Conservation (phyloP, 2,329 filamentous ascomycete genomes). For the Cercospora zeae-maydis region DNA sequence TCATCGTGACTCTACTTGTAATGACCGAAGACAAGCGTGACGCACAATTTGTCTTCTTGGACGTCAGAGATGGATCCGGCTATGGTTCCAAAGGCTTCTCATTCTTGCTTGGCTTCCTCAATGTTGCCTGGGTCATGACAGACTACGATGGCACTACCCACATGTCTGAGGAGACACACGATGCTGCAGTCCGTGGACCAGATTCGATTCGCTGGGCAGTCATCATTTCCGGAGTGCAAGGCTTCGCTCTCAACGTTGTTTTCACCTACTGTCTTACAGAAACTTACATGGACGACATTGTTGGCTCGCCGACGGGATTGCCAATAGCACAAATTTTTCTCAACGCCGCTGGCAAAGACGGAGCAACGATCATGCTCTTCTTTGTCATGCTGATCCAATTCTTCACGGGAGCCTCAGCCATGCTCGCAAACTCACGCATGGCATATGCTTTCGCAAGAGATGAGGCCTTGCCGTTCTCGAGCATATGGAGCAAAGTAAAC, state of each 20-base stretch:
- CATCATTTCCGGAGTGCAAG: conserved; percentile 55
- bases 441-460: conserved; percentile 42
- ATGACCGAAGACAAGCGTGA: conserved; percentile 55
- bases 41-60: conserved; percentile 58
- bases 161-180: conserved; percentile 65
- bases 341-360: conserved; percentile 49
- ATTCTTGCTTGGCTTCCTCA: conserved; percentile 58
- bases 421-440: conserved; percentile 56
- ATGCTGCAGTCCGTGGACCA: conserved; percentile 59
- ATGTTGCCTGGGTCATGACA: conserved; percentile 63
- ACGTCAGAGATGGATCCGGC: conserved; percentile 60
- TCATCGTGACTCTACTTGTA: conserved; percentile 57
- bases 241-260: conserved; percentile 61
- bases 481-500: conserved; percentile 42
- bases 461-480: conserved; percentile 38
- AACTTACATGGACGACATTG: conserved; percentile 54
- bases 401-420: conserved; percentile 62
- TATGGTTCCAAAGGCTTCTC: conserved; percentile 61
- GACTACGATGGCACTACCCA: conserved; percentile 66
- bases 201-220: conserved; percentile 49
- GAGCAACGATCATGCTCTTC: conserved; percentile 29
- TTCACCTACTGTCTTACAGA: conserved; percentile 59
- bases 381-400: conserved; percentile 58
- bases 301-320: conserved; percentile 57
- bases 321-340: conserved; percentile 56